Evolutionary conservation across 495 filamentous ascomycete species (phyloP), one percentile per base, ranked within the genome.

Genomic region (Penicillium parvum): DNA sequence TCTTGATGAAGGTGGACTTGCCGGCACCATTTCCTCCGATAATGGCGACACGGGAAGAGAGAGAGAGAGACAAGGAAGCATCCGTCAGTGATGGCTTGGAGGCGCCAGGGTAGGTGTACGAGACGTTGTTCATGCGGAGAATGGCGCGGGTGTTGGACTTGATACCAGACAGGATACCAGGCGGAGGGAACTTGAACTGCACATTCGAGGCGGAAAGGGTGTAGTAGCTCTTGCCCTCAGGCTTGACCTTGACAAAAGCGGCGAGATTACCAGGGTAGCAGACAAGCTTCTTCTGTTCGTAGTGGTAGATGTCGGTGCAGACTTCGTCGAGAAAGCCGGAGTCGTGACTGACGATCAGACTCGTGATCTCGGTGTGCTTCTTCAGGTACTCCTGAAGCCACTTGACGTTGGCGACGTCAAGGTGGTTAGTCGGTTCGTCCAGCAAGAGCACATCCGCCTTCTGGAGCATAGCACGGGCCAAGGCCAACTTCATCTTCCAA

Each of bases 401-500:
- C 57, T 83, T 86, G 51, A 98, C 88, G 61, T 98, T 98, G 46
- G 83, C 84, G 54, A 97, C 90, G 64, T 98, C 92, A 52, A 98
- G 72, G 64, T 98, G 92, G 75, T 98, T 98, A 60, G 92, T 98
- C 62, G 92, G 92, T 81, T 98, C 92, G 77, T 99, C 92, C 21
- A 99, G 81, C 23, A 99, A 69, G 25, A 99, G 73, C 29, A 99
- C 91, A 65, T 99, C 91, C 25, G 92, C 92, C 60, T 84, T 86
- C 77, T 86, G 85, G 50, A 99, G 77, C 92, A 99, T 97, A 46
- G 92, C 92, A 56, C 92, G 81, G 38, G 94, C 92, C 53, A 99
- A 74, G 43, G 92, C 92, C 41, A 99, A 71, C 81, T 99, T 99
- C 92, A 99, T 99, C 79, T 99, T 97, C 92, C 92, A 99, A 57